Evolutionary conservation across 2,329 filamentous ascomycete genomes (phyloP).

Genomic region (Grosmannia clavigera): DNA sequence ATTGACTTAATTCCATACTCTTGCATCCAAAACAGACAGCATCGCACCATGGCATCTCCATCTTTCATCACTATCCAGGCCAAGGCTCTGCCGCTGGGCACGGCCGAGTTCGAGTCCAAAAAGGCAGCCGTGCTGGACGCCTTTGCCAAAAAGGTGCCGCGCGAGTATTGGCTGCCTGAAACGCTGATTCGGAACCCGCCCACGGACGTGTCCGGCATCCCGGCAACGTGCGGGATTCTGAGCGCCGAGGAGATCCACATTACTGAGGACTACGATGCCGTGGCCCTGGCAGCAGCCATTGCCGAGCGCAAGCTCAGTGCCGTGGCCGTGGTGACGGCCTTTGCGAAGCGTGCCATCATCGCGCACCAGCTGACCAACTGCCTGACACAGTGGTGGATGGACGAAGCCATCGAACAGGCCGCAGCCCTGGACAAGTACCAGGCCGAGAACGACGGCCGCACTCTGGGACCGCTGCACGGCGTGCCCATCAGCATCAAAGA

Average conservation of each 20-base stretch:
- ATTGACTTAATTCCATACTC: too few relatives aligned
- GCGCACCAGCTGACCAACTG: conserved; percentile 30
- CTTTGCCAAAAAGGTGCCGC: conserved; percentile 21
- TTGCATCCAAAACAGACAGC: too few relatives aligned
- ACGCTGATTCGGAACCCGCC: conserved; percentile 17
- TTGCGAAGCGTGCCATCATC: conserved; percentile 32
- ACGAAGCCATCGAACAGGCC: conserved; percentile 19
- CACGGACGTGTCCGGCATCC: conserved; percentile 21
- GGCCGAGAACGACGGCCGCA: conserved; percentile 13
- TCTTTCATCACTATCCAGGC: neutral
- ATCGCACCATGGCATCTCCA: neutral
- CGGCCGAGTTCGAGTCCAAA: conserved; percentile 12
- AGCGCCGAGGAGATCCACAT: conserved; percentile 32
- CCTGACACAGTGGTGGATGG: conserved; percentile 28
- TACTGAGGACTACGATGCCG: conserved; percentile 32
- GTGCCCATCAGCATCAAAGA: conserved; percentile 26
- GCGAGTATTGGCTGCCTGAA: conserved; percentile 17
- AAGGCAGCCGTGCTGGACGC: conserved; percentile 15
- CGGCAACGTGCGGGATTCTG: conserved; percentile 29
- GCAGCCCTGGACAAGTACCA: conserved; percentile 20
- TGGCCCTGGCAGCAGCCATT: conserved; percentile 27
- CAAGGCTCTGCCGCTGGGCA: conserved; percentile 6
- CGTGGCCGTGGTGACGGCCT: conserved; percentile 27
- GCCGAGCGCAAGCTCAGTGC: conserved; percentile 22
- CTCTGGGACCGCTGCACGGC: conserved; percentile 24